Evolutionary conservation across 2,329 filamentous ascomycete genomes (phyloP).

Genomic region (Arthroderma sp.): DNA sequence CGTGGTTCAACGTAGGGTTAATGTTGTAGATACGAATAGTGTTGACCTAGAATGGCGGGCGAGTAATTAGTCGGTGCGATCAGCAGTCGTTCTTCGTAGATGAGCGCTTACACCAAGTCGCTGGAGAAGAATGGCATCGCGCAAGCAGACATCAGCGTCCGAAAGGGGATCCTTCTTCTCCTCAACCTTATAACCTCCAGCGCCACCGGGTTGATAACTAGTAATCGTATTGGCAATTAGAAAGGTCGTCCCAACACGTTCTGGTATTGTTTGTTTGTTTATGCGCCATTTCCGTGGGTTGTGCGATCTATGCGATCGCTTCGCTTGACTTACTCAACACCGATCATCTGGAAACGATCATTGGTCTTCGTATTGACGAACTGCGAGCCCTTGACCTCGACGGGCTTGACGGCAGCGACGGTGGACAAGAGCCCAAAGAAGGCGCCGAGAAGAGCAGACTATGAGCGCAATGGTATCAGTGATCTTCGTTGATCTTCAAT

Average conservation of each 20-base stretch:
- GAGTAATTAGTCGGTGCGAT: background rate
- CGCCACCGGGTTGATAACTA: slow-evolving; percentile 50
- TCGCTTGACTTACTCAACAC: slow-evolving; percentile 39
- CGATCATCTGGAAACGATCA: slow-evolving; percentile 48
- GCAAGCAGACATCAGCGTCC: slow-evolving; percentile 44
- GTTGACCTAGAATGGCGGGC: slow-evolving; percentile 34
- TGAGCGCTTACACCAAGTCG: slow-evolving; percentile 38
- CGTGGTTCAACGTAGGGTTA: slow-evolving; percentile 46
- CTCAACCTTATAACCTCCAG: slow-evolving; percentile 41
- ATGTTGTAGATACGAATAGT: slow-evolving; percentile 54
- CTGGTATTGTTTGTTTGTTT: too few relatives aligned
- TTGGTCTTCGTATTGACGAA: slow-evolving; percentile 47
- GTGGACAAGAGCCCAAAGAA: slow-evolving; percentile 32
- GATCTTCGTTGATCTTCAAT: background rate
- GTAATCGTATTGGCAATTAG: background rate
- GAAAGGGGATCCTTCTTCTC: slow-evolving; percentile 42
- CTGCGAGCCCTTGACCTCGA: slow-evolving; percentile 46
- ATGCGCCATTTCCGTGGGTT: too few relatives aligned
- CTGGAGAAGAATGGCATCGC: slow-evolving; percentile 53
- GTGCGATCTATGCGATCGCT: too few relatives aligned
- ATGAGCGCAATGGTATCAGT: background rate
- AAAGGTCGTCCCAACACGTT: too few relatives aligned
- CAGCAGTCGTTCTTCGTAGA: background rate
- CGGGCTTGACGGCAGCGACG: slow-evolving; percentile 40
- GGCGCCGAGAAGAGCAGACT: slow-evolving; percentile 21